Conservation (phyloP, 768 basidiomycete species). For the Leccinum subgranulosum region DNA sequence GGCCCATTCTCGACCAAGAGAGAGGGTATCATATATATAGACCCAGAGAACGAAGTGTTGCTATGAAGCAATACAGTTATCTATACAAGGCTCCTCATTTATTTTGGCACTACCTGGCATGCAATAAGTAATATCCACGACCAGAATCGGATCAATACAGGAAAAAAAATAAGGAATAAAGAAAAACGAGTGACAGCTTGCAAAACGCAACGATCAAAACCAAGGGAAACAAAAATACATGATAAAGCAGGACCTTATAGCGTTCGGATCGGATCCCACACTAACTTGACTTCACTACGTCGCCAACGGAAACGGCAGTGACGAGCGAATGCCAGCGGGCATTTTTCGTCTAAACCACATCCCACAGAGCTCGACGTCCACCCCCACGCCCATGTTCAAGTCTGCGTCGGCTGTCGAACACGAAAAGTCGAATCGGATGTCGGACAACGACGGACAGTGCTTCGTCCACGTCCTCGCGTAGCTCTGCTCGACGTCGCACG, state of each 20-base stretch:
- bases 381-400: conserved; percentile 28
- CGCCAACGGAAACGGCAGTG: neutral
- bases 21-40: neutral
- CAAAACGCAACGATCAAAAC: neutral
- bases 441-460: conserved; percentile 23
- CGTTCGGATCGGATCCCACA: neutral
- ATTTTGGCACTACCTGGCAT: neutral
- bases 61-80: neutral
- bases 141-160: neutral
- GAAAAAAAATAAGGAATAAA: neutral
- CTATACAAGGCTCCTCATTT: neutral
- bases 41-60: neutral
- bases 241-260: neutral
- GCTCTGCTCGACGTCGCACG: conserved; percentile 21
- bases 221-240: neutral
- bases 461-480: conserved; percentile 31
- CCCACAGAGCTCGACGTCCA: conserved; percentile 31
- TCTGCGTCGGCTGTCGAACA: conserved; percentile 24
- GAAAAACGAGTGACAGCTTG: neutral
- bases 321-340: neutral
- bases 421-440: conserved; percentile 32
- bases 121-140: neutral
- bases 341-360: conserved; percentile 29
- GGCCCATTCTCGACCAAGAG: neutral
- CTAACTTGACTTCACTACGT: neutral